Conservation (phyloP, 2,329 filamentous ascomycete species). For the Pyrenophora teres region DNA sequence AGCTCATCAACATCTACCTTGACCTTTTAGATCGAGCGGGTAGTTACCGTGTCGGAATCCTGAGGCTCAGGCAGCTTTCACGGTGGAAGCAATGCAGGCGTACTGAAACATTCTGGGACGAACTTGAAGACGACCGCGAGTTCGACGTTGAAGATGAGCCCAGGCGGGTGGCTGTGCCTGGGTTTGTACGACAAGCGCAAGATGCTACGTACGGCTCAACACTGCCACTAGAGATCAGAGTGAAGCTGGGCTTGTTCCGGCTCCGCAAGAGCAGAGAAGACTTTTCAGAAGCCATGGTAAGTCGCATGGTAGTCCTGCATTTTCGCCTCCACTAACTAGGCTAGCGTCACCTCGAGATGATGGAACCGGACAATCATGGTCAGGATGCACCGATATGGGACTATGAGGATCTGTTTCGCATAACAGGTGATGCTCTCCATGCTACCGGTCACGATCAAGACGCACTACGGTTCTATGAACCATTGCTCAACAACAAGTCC, state of each 20-base stretch:
- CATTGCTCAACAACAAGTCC: constrained; percentile 44
- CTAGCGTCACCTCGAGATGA: constrained; percentile 59
- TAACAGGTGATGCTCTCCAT: constrained; percentile 66
- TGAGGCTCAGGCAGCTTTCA: constrained; percentile 70
- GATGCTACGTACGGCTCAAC: constrained; percentile 69
- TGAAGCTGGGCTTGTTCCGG: constrained; percentile 84
- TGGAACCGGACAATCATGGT: constrained; percentile 66
- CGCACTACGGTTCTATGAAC: constrained; percentile 63
- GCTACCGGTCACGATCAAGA: constrained; percentile 57
- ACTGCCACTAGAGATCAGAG: constrained; percentile 79
- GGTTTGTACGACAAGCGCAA: constrained; percentile 64
- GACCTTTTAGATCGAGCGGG: constrained; percentile 74
- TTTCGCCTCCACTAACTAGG: constrained; percentile 32
- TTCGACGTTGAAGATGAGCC: constrained; percentile 77
- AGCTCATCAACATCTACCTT: constrained; percentile 81
- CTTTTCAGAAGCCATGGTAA: constrained; percentile 73
- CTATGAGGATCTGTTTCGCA: constrained; percentile 79
- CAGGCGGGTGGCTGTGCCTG: constrained; percentile 65
- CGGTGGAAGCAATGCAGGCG: constrained; percentile 82
- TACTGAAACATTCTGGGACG: constrained; percentile 78
- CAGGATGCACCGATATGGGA: constrained; percentile 61
- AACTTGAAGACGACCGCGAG: constrained; percentile 78
- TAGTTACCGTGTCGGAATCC: constrained; percentile 68
- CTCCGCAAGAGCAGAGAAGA: constrained; percentile 67
- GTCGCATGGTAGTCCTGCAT: constrained; percentile 59